Evolutionary conservation across 1,284 basidiomycete species (phyloP), one percentile per base, ranked within the genome.

Genomic region (Phlebopus sp.): DNA sequence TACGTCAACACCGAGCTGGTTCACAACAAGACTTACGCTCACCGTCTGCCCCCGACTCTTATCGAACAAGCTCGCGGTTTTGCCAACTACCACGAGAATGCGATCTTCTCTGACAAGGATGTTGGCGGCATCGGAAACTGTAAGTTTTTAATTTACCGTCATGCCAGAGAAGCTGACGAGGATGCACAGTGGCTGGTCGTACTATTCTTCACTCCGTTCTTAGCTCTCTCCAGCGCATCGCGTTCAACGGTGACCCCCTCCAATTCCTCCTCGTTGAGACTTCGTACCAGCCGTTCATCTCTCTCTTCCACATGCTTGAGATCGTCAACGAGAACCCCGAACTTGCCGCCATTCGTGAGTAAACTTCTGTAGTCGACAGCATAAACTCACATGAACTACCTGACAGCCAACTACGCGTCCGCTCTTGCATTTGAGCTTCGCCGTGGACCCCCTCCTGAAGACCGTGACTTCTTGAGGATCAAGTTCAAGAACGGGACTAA

Each of bases 211-310:
- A 82, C 63, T 81, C 84, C 17, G 73, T 94, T 63, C 70, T 91
- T 46, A 69, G 64, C 41, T 79, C 86, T 6, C 76, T 94, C 46
- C 77, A 86, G 60, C 81, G 81, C 56, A 83, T 94, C 59, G 77
- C 84, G 41, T 91, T 86, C 75, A 80, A 84, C 59, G 81, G 78
- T 47, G 83, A 89, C 68, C 82, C 86, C 34, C 80, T 93, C 48
- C 84, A 90, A 60, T 76, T 93, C 68, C 74, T 84, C 63, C 69
- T 91, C 54, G 70, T 88, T 50, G 76, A 90, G 64, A 85, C 85
- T 18, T 87, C 87, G 55, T 93, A 93, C 75, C 91, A 93, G 68
- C 86, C 91, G 14, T 90, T 93, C 78, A 84, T 93, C 59, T 90
- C 89, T 13, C 76, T 93, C 63, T 86, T 92, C 79, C 81, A 86